Base-by-base conservation (phyloP, 331 rosid genomes). In the Quercus tomentella region DNA sequence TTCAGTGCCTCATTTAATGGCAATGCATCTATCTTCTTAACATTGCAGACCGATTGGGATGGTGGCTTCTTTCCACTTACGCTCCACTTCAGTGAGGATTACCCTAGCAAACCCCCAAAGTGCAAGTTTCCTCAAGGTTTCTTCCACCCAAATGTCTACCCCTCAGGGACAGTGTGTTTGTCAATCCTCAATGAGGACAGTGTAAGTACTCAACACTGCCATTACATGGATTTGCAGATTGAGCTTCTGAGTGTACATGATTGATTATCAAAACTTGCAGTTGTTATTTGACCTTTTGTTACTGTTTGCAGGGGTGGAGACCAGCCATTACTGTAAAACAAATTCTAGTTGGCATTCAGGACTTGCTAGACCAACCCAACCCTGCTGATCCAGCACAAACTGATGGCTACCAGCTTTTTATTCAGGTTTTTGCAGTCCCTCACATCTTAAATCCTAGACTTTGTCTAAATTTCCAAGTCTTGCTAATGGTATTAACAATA, bases 311-410 rank as follows among this genome's bases (percentile, higher is more conserved):
- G 83, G 80, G 80, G 67, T 73, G 86, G 82, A 82, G 79, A 68
- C 82, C 82, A 15, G 76, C 82, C 51, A 78, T 82, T 43, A 78
- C 80, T 21, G 76, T 78, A 41, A 78, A 57, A 73, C 83, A 79
- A 70, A 83, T 83, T 73, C 82, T 83, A 15, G 30, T 83, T 77
- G 86, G 86, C 25, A 74, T 83, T 75, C 86, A 83, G 77, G 77
- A 78, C 70, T 76, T 83, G 74, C 77, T 83, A 22, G 80, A 74
- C 74, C 73, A 74, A 68, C 83, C 86, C 23, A 83, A 83, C 63
- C 77, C 77, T 49, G 77, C 74, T 31, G 80, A 79, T 79, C 80
- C 86, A 37, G 86, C 83, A 49, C 72, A 74, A 62, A 14, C 56
- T 26, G 83, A 70, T 22, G 61, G 80, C 17, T 79, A 79, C 25